phyloP scores from a whole-genome alignment of 345 rosid species.

The Barbarea vulgaris region DNA sequence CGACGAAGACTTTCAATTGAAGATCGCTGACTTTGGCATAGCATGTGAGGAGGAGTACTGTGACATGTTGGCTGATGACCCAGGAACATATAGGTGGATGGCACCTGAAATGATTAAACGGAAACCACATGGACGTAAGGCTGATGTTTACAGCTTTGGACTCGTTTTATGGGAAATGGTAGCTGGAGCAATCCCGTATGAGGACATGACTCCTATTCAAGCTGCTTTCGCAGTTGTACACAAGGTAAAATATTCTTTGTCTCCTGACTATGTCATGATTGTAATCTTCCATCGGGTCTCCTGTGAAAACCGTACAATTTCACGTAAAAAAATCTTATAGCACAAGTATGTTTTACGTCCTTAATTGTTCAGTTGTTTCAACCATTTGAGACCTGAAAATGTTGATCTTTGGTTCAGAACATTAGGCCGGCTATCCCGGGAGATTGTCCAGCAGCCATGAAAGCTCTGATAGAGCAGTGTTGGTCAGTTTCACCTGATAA shows the following conservation, averaged over 20 bases:
- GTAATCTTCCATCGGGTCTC: neutral
- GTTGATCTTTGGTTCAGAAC: conserved; percentile 51
- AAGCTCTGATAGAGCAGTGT: conserved; percentile 88
- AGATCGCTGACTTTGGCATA: conserved; percentile 97
- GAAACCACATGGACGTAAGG: conserved; percentile 81
- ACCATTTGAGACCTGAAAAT: neutral
- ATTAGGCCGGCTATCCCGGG: conserved; percentile 76
- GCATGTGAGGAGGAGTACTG: conserved; percentile 90
- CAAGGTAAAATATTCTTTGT: conserved; percentile 53
- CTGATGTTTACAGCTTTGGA: conserved; percentile 94
- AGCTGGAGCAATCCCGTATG: conserved; percentile 88
- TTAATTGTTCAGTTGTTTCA: conserved; percentile 2
- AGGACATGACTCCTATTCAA: conserved; percentile 98
- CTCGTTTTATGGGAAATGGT: conserved; percentile 98
- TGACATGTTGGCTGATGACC: conserved; percentile 87
- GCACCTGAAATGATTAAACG: conserved; percentile 99
- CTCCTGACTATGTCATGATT: neutral
- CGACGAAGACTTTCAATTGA: conserved; percentile 67
- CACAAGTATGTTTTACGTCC: neutral
- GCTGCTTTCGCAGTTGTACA: conserved; percentile 99
- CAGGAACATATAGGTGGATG: conserved; percentile 99
- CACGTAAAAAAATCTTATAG: neutral
- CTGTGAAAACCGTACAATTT: neutral
- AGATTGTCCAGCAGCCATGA: conserved; percentile 74
- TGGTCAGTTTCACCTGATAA: conserved; percentile 88